Conservation (phyloP, 2,329 filamentous ascomycete species). For the Colletotrichum caudatum region DNA sequence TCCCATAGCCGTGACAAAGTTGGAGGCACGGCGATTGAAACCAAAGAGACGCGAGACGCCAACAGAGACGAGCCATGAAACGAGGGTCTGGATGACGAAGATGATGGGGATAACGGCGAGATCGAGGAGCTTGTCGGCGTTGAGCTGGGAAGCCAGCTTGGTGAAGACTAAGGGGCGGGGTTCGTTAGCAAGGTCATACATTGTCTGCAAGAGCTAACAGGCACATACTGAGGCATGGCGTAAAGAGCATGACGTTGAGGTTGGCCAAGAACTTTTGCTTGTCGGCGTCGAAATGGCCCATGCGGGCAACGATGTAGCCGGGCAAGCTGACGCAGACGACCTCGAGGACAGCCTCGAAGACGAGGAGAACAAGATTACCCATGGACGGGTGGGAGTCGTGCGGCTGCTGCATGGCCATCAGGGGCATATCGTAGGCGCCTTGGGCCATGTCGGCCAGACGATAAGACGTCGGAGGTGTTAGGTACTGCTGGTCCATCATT, state of each 20-base stretch:
- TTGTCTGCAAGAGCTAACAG: neutral
- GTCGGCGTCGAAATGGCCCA: conserved; percentile 94
- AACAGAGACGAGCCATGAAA: conserved; percentile 84
- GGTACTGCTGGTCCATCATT: conserved; percentile 45
- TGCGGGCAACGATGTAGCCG: conserved; percentile 89
- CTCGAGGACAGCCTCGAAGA: conserved; percentile 94
- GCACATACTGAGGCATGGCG: conserved; percentile 88
- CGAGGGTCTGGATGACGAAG: conserved; percentile 86
- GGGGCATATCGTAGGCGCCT: conserved; percentile 56
- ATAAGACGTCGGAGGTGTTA: conserved; percentile 60
- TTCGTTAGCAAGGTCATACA: conserved; percentile 41
- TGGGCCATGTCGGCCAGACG: conserved; percentile 56
- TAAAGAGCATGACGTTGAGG: conserved; percentile 95
- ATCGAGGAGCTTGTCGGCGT: conserved; percentile 88
- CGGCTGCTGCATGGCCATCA: conserved; percentile 55
- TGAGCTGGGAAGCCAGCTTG: conserved; percentile 94
- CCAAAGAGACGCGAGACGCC: conserved; percentile 79
- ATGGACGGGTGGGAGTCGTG: conserved; percentile 73
- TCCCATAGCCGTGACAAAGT: conserved; percentile 97
- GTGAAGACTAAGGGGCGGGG: conserved; percentile 78
- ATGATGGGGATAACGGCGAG: conserved; percentile 96
- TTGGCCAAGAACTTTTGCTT: conserved; percentile 98
- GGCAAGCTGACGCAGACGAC: conserved; percentile 95
- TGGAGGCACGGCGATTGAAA: conserved; percentile 86
- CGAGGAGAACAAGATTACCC: conserved; percentile 79